Evolutionary conservation across 2,329 filamentous ascomycete genomes (phyloP), one percentile per base, ranked within the genome.

Genomic region (Pestalotiopsis sp.): DNA sequence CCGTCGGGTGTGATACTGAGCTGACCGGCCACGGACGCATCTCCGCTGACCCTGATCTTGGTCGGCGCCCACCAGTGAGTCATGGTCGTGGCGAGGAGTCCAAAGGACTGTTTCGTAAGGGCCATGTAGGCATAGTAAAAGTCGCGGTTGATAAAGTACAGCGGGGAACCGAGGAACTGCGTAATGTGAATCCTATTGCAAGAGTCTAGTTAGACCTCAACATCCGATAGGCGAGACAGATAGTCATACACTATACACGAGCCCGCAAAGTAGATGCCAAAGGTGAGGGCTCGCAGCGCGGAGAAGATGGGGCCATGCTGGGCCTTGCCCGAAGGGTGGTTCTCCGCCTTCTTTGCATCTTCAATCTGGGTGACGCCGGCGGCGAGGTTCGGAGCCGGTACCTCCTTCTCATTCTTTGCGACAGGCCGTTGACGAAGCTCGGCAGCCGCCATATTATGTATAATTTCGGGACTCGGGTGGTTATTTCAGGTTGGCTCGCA

Each of bases 11-110:
- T 91, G 71, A 91, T 85, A 70, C 84, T 85, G 66, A 97, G 88
- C 81, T 97, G 92, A 17, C 90, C 92, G 7, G 90, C 87, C 72
- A 97, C 92, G 36, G 91, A 93, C 65, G 88, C 89, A 80, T 97
- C 93, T 57, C 94, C 94, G 78, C 93, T 96, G 75, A 97, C 92
- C 67, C 93, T 87, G 67, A 97, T 91, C 4, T 90, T 87, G 0
- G 93, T 96, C 3, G 93, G 93, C n/a, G 92, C 91, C 91, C 93
- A 97, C 85, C 93, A 93, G 75, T 95, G 90, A 14, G 93, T 97
- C 84, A 95, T 90, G 59, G 91, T 92, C 23, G 92, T 94, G 71
- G 91, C 90, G 59, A 94, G 83, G 17, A 97, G 86, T 49, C 92
- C 93, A 78, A 97, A 97, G 1, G 89, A 93, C 76, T 93, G 89